Evolutionary conservation across 306 rosid species (phyloP).

Genomic region (Parietaria judaica): DNA sequence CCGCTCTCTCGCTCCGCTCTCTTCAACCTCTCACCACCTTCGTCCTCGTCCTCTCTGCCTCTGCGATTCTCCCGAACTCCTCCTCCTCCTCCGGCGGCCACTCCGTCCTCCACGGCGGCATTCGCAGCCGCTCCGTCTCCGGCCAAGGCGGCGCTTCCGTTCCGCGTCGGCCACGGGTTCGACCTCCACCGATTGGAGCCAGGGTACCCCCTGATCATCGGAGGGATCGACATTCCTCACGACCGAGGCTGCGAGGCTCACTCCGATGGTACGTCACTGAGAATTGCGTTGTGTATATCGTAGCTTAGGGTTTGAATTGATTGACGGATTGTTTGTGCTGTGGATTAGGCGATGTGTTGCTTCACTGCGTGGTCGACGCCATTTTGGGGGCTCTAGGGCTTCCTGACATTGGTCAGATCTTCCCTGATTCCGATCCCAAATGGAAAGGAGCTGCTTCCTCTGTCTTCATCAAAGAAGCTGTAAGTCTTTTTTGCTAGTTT

Average conservation of each 20-base stretch:
- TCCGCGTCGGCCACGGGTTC: conserved; percentile 88
- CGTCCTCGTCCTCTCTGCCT: neutral
- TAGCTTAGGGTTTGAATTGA: neutral
- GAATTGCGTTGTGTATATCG: neutral
- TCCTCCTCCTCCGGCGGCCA: conserved; percentile 2
- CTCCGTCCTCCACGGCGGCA: conserved; percentile 33
- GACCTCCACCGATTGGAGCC: conserved; percentile 92
- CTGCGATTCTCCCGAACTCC: conserved; percentile 16
- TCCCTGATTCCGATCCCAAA: conserved; percentile 85
- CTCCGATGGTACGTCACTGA: conserved; percentile 63
- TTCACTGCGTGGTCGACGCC: conserved; percentile 94
- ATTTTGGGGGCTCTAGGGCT: conserved; percentile 91
- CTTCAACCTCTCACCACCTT: neutral
- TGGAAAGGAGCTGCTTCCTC: conserved; percentile 90
- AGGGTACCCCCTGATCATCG: conserved; percentile 88
- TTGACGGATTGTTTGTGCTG: neutral
- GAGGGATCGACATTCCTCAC: conserved; percentile 85
- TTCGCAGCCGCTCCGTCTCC: conserved; percentile 34
- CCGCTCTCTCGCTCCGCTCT: conserved; percentile 27
- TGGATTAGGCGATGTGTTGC: conserved; percentile 74
- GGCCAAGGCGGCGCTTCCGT: conserved; percentile 53
- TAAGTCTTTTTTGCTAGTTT: conserved; percentile 28
- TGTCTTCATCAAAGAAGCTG: conserved; percentile 79
- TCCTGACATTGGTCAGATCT: conserved; percentile 90
- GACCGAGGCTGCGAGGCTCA: conserved; percentile 97